Base-by-base conservation (phyloP, 345 rosid species). In the Boechera retrofracta region DNA sequence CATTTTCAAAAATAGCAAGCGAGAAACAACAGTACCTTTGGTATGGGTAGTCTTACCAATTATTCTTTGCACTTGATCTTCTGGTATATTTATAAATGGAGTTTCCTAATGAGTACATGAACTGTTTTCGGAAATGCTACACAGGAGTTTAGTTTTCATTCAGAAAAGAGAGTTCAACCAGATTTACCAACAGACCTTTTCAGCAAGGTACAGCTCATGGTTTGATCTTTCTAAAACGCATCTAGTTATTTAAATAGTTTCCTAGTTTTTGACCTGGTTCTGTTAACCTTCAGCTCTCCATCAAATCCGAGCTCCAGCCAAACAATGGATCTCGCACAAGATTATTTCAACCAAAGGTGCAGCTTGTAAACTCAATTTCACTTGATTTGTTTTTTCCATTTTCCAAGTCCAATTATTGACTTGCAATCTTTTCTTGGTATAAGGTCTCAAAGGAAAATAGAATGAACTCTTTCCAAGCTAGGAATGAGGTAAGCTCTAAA, bases 381-480 rank as follows among this genome's bases (percentile, higher is more conserved):
- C 45, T 60, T 35, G 38, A 54, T 53, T n/a, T 32, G 18, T 21
- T 67, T 39, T 68, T 56, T n/a, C 59, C 59, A 35, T 42, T 69
- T 38, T 44, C 15, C 58, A 76, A 61, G 39, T 41, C 65, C 59
- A 48, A 54, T 49, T 64, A 51, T 61, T 83, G 71, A 84, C 55
- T 75, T 82, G 53, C 38, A 62, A 75, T 81, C 71, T 56, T 79
- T 81, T 80, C 68, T 75, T 83, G 81, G 75, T 80, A 72, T 52
- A 83, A 95, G 99, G 92, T 87, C 84, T 84, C 88, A 82, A 95
- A 95, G 87, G 99, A 95, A 86, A 95, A 92, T 68, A 88, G 89
- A 89, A 63, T 69, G 76, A 82, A 83, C 72, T 13, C 80, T 70
- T 76, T 89, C 77, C 92, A 75, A 82, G 84, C 80, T 82, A 88